Base-by-base conservation (phyloP, 2,329 filamentous ascomycete genomes). In the Claviceps pazoutovae region DNA sequence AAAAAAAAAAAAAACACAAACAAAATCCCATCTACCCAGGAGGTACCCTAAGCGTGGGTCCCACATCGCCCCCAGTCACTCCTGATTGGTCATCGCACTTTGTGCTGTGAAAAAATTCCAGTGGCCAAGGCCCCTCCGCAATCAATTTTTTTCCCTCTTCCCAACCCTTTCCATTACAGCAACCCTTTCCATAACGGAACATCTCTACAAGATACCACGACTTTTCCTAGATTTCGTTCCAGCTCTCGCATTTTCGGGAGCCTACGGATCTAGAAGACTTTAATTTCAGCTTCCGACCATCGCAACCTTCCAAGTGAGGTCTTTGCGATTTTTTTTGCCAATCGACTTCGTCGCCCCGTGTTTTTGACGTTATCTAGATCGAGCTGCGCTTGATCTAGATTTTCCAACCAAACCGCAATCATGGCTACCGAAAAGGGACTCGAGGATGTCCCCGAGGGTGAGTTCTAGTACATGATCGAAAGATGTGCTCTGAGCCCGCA, bases 381-480 rank as follows among this genome's bases (percentile, higher is more conserved):
- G 85, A 82, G 78, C 83, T 74, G 75, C 71, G 84, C 83, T 85
- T 88, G 86, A 79, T 83, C 79, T 80, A 76, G 76, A 75, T 67
- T 78, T 80, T 59, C 54, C 53, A 57, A 54, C 71, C 66, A 65
- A 65, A 78, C 75, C 83, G 83, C 88, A 91, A 96, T 86, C 82
- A 97, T 97, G 91, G 91, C 90, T 88, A 83, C 84, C 71, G 86
- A 88, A 66, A 95, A 94, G 81, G 91, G 91, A 80, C 88, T 97
- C 78, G 90, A 96, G 80, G 91, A 97, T 73, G 84, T 95, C 75
- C 85, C 88, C 71, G 89, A 95, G 80, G 82, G 88, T 95, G 79
- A 78, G 88, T 83, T 58, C 11, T 19, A n/a, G 4, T 16, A 42
- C 6, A 44, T 11, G 7, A 2, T 26, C 9, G n/a, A 11, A 30